Conservation (phyloP, 305 asterid species). For the Fraxinus latifolia region DNA sequence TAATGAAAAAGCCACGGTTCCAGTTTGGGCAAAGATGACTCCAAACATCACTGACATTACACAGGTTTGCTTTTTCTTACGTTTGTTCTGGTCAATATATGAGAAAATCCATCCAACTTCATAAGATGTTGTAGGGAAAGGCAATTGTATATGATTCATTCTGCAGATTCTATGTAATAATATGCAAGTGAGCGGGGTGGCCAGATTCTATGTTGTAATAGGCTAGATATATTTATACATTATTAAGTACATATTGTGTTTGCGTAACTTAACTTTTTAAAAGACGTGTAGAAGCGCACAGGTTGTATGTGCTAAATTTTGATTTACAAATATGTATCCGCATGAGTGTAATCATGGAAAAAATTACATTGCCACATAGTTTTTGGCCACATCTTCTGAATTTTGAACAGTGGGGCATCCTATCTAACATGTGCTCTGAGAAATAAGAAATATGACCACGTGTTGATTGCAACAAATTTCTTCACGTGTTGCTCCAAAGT, state of each 20-base stretch:
- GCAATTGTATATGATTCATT: neutral
- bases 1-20: conserved; percentile 79
- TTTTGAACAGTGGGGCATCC: too few relatives aligned
- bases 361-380: too few relatives aligned
- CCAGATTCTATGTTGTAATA: neutral
- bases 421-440: too few relatives aligned
- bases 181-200: neutral
- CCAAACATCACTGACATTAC: conserved; percentile 94
- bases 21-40: conserved; percentile 99
- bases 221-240: neutral
- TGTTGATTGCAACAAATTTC: too few relatives aligned
- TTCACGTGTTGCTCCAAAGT: too few relatives aligned
- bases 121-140: neutral
- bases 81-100: neutral
- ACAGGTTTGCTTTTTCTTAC: conserved; percentile 38
- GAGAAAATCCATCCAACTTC: neutral
- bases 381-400: too few relatives aligned
- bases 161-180: neutral
- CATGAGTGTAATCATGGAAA: too few relatives aligned
- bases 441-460: too few relatives aligned
- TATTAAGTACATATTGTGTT: too few relatives aligned
- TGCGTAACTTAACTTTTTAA: too few relatives aligned
- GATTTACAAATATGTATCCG: too few relatives aligned
- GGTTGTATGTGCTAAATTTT: too few relatives aligned
- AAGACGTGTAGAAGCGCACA: neutral